Conservation (phyloP, 1,284 basidiomycete species). For the Vanrija humicola region DNA sequence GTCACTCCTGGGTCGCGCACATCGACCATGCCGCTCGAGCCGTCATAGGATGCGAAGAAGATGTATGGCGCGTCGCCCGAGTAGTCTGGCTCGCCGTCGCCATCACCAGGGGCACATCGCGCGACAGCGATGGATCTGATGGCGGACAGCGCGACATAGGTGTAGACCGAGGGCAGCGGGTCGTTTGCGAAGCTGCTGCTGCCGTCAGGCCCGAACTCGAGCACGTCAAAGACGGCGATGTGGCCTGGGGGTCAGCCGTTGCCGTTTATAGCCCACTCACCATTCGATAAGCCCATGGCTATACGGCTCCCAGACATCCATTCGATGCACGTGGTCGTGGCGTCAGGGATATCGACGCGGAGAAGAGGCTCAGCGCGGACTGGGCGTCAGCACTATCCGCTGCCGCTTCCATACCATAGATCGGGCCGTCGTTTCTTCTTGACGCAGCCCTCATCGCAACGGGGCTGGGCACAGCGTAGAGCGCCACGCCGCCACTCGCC, state of each 20-base stretch:
- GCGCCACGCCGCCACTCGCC: slow-evolving; percentile 70
- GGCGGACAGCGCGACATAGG: slow-evolving; percentile 18
- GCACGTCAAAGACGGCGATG: slow-evolving; percentile 70
- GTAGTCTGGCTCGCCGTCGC: slow-evolving; percentile 19
- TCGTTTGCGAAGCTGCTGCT: background rate
- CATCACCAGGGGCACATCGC: slow-evolving; percentile 23
- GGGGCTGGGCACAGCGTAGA: slow-evolving; percentile 75
- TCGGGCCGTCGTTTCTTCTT: slow-evolving; percentile 13
- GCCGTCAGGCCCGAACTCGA: slow-evolving; percentile 45
- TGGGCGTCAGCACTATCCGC: slow-evolving; percentile 51
- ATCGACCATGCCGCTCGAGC: slow-evolving; percentile 28
- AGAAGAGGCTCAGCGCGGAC: slow-evolving; percentile 59
- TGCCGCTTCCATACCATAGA: slow-evolving; percentile 30
- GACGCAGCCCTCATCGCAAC: slow-evolving; percentile 21
- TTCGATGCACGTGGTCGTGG: slow-evolving; percentile 68
- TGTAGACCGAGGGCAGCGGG: slow-evolving; percentile 29
- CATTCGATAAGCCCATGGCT: slow-evolving; percentile 74
- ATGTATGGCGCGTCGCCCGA: slow-evolving; percentile 28
- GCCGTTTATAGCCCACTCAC: slow-evolving; percentile 48
- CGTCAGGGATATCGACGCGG: slow-evolving; percentile 66
- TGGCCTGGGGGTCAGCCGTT: slow-evolving; percentile 54
- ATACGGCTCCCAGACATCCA: slow-evolving; percentile 79
- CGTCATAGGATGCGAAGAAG: slow-evolving; percentile 31
- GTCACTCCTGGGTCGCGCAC: slow-evolving; percentile 27
- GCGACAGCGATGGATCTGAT: slow-evolving; percentile 27